Conservation (phyloP, 208 protist genomes). For the Kentomonas sorsogonicus region DNA sequence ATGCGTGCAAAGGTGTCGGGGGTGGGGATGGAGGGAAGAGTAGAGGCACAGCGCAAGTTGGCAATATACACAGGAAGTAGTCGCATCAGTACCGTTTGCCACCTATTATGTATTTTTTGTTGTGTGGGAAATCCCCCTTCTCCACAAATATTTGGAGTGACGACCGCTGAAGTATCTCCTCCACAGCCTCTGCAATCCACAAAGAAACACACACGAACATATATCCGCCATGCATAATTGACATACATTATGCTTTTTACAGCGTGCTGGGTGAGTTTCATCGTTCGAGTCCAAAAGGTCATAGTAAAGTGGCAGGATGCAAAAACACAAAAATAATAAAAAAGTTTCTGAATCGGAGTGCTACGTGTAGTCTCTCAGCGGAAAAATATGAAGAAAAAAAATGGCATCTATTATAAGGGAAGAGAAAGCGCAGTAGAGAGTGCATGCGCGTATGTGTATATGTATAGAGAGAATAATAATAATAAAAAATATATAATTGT, state of each 20-base stretch:
- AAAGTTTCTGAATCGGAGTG: neutral
- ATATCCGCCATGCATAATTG: neutral
- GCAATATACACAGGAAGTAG: neutral
- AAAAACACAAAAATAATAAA: neutral
- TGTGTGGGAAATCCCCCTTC: too few species aligned
- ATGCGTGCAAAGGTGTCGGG: neutral
- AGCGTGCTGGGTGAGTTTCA: neutral
- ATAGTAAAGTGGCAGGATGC: neutral
- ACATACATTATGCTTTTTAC: conserved; percentile 3
- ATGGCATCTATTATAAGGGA: neutral
- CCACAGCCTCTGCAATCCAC: neutral
- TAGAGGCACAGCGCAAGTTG: neutral
- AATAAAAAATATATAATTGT: conserved; percentile 5
- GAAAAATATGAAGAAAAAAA: neutral
- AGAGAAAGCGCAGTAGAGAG: too few species aligned
- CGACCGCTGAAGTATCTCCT: too few species aligned
- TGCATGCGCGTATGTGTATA: too few species aligned
- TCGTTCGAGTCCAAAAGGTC: neutral
- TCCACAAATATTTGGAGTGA: too few species aligned
- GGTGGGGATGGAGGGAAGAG: neutral
- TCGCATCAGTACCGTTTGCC: too few species aligned
- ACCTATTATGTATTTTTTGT: conserved; percentile 8
- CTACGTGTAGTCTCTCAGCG: neutral
- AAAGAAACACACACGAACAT: neutral
- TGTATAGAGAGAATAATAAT: conserved; percentile 7